These are phyloP conservation scores for Chimonanthus salicifolius DNA, from an alignment of 164 flowering plant genomes.

Conservation along the genomic window DNA sequence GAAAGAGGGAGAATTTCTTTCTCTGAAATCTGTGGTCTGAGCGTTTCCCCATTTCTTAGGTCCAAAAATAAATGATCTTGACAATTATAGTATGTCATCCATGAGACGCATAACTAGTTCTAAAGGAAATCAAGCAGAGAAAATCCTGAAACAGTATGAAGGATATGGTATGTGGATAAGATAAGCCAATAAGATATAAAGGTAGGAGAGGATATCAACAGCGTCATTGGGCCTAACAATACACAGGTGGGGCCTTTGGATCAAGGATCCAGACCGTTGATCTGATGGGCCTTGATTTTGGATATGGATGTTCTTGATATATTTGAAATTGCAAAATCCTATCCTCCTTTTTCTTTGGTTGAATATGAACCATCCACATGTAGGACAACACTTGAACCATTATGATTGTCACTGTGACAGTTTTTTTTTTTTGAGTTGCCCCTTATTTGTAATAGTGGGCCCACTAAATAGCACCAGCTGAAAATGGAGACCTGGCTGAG, in stretches of 20 bases:
- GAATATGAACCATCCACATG: too few species aligned
- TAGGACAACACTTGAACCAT: too few species aligned
- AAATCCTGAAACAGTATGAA: not conserved
- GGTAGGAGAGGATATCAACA: not conserved
- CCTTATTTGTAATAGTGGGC: too few species aligned
- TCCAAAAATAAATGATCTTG: not conserved
- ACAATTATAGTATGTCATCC: conserved; percentile 9
- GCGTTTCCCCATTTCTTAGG: conserved; percentile 4
- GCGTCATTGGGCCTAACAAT: not conserved
- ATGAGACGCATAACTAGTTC: not conserved
- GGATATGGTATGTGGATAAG: conserved; percentile 18
- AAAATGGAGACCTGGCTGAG: too few species aligned
- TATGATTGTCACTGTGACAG: too few species aligned
- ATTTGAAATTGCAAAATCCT: too few species aligned
- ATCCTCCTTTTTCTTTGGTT: too few species aligned
- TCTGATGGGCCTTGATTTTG: not conserved
- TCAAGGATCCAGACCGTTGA: conserved; percentile 2
- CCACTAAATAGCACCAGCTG: too few species aligned
- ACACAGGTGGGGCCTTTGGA: not conserved
- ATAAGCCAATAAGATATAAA: not conserved
- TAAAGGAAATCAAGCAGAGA: not conserved
- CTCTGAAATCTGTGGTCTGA: not conserved
- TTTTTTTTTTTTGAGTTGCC: too few species aligned
- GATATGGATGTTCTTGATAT: not conserved
- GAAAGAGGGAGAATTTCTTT: conserved; percentile 3